A percentile compares a stretch with the other conserved stretches of the same genome.
These are phyloP conservation scores for Anisodus tanguticus DNA, from an alignment of 257 asterid genomes.

Conservation along the genomic window DNA sequence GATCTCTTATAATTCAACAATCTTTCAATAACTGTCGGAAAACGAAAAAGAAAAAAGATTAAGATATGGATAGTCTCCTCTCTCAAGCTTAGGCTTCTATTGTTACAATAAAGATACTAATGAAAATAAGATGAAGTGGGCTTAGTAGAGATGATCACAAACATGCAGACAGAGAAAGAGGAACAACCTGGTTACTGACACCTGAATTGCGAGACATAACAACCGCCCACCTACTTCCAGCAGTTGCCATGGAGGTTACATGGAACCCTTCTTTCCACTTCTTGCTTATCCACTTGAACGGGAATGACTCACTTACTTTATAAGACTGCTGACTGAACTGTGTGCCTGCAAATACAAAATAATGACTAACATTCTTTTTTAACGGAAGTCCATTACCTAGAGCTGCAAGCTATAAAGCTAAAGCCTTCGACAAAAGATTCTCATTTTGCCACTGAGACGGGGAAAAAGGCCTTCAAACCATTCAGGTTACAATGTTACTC, in stretches of 20 bases:
- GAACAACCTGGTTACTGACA: slow-evolving; percentile 48
- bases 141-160: slow-evolving; percentile 20
- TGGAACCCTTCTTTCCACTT: slow-evolving; percentile 59
- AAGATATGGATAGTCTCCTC: neutral
- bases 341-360: slow-evolving; percentile 42
- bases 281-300: slow-evolving; percentile 60
- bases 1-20: slow-evolving; percentile 17
- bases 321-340: slow-evolving; percentile 50
- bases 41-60: neutral
- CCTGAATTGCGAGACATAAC: slow-evolving; percentile 59
- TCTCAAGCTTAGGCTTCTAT: slow-evolving; percentile 11
- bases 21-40: neutral
- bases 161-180: neutral
- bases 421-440: neutral
- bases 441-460: neutral
- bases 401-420: neutral
- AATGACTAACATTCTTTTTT: neutral
- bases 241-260: slow-evolving; percentile 61
- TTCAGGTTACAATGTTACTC: neutral
- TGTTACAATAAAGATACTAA: neutral
- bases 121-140: slow-evolving; percentile 11
- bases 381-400: neutral
- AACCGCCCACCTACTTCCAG: slow-evolving; percentile 56
- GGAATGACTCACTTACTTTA: slow-evolving; percentile 55
- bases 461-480: neutral